A percentile compares a stretch with the other conserved stretches of the same genome.
These are phyloP conservation scores for Juncus effusus DNA, from an alignment of 176 grass and related monocot species.

Conservation along the genomic window DNA sequence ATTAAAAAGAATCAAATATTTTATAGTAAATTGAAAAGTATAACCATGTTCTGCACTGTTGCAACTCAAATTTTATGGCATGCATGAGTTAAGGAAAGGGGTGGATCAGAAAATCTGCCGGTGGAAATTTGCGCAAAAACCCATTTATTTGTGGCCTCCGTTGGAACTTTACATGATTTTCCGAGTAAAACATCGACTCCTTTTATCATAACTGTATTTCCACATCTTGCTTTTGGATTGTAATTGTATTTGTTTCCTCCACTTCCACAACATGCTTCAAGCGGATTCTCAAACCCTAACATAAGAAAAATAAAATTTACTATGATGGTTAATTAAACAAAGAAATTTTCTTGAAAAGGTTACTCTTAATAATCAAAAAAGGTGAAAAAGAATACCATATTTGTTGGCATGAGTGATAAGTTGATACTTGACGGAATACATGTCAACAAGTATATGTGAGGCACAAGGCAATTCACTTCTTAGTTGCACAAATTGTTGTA, in stretches of 20 bases:
- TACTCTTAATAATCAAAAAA: neutral
- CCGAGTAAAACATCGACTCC: slow-evolving; percentile 50
- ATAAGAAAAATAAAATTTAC: no score
- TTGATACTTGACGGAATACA: slow-evolving; percentile 68
- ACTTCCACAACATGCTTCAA: slow-evolving; percentile 65
- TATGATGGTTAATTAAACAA: no score
- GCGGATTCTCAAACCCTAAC: slow-evolving; percentile 74
- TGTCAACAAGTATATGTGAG: slow-evolving; percentile 70
- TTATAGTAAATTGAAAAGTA: no score
- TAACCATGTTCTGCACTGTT: no score
- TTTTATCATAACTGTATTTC: slow-evolving; percentile 42
- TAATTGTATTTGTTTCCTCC: slow-evolving; percentile 69
- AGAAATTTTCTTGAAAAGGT: neutral
- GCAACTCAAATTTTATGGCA: slow-evolving; percentile 6
- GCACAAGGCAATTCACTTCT: slow-evolving; percentile 37
- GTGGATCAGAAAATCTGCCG: slow-evolving; percentile 23
- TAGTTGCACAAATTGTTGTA: slow-evolving; percentile 51
- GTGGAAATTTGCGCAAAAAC: slow-evolving; percentile 41
- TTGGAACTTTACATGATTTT: slow-evolving; percentile 55
- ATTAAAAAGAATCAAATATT: no score
- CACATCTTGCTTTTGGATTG: slow-evolving; percentile 44
- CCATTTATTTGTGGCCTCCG: slow-evolving; percentile 71
- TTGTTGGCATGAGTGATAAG: slow-evolving; percentile 63
- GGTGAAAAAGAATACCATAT: slow-evolving; percentile 37
- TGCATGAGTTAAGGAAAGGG: neutral